Base-by-base conservation (phyloP, 768 basidiomycete genomes). In the Mycena olivaceomarginata region DNA sequence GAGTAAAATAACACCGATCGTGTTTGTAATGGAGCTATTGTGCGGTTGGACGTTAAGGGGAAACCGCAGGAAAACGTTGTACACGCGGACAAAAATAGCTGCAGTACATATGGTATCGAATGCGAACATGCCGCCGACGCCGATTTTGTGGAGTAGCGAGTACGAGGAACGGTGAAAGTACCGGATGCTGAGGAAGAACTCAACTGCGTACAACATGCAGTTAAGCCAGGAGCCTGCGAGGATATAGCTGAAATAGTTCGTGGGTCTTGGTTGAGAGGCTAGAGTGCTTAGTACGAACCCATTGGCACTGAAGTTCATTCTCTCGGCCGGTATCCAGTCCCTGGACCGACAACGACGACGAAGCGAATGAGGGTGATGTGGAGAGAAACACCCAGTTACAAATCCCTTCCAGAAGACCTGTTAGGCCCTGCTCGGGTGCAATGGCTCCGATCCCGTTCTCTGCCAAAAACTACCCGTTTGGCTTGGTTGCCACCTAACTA, bases 81-180 rank as follows among this genome's bases (percentile, higher is more conserved):
- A 69, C 41, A 40, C 51, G 40, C 56, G 40, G 41, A 53, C 43
- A 41, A 45, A 46, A 53, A 71, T 71, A 12, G 70, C 53, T 39
- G 59, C 37, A 56, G 70, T 71, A 39, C 70, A 71, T 60, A 62
- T 62, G 40, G 41, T 59, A 53, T 71, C 70, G n/a, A 62, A 71
- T 43, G 59, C 43, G 57, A 71, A 16, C 56, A 71, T 56, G 56
- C 13, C 20, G 56, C 57, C 59, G 40, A 62, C 53, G 5, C 53
- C 70, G 70, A n/a, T n/a, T 62, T 71, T 71, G 70, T 71, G 70
- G 56, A 46, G 43, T 43, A 56, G 59, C 70, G 70, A 53, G 9
- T 40, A 59, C 5, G 56, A 59, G 40, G 70, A 46, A 40, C 40
- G 70, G n/a, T 46, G 53, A 41, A 71, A 16, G 70, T 71, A 71